Conservation (phyloP, 345 rosid genomes). For the Syzygium jambos region DNA sequence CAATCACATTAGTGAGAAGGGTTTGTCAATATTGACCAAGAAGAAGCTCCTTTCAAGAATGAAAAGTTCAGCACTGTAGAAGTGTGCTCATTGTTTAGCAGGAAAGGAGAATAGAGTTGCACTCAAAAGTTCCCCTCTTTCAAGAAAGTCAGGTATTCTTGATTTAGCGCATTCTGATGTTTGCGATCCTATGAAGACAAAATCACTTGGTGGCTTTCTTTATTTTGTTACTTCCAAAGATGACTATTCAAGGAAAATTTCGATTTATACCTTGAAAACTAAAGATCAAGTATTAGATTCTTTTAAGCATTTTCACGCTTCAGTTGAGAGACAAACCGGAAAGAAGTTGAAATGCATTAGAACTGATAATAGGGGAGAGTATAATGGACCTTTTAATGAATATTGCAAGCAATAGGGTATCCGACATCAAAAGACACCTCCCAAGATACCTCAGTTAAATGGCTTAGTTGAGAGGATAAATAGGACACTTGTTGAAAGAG, state of each 20-base stretch:
- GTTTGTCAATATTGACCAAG: not conserved
- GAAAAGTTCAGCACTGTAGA: not conserved
- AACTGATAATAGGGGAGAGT: not conserved
- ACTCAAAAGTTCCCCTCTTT: not conserved
- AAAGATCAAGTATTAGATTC: not conserved
- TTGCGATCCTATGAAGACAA: not conserved
- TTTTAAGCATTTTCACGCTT: not conserved
- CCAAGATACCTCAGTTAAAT: not conserved
- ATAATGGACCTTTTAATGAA: not conserved
- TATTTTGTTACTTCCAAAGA: not conserved
- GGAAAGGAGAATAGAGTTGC: not conserved
- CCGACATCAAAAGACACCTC: not conserved
- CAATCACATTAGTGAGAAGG: not conserved
- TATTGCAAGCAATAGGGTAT: not conserved
- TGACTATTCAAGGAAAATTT: not conserved
- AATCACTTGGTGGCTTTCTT: not conserved
- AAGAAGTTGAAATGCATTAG: not conserved
- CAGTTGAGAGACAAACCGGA: not conserved
- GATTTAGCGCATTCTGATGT: not conserved
- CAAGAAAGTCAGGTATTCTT: not conserved
- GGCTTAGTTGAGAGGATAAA: slow-evolving; percentile 3
- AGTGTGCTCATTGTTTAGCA: not conserved
- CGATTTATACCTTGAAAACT: not conserved
- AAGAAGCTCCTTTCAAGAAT: not conserved
- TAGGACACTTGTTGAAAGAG: not conserved